A percentile compares a stretch with the other conserved stretches of the same genome.
Evolutionary conservation across 2,329 filamentous ascomycete species (phyloP).

Genomic region (Penicillium sclerotiorum): DNA sequence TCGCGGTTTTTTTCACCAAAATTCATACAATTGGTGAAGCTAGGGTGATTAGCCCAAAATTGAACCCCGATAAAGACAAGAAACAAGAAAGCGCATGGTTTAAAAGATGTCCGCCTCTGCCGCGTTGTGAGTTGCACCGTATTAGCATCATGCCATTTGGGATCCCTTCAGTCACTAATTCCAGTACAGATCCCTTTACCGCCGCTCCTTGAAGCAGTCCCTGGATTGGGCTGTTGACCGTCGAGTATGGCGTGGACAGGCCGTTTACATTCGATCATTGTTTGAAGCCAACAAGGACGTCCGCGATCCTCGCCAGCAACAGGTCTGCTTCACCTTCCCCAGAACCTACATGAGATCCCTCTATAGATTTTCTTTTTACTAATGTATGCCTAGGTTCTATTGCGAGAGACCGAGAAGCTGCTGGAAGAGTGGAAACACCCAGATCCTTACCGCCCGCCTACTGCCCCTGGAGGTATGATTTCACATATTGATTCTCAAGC

Average conservation of each 20-base stretch:
- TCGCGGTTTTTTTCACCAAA: background rate
- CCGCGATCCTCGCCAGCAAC: constrained; percentile 80
- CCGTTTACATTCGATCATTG: constrained; percentile 89
- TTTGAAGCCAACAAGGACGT: constrained; percentile 93
- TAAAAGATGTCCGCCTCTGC: constrained; percentile 42
- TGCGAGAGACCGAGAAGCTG: constrained; percentile 84
- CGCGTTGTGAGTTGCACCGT: constrained; percentile 38
- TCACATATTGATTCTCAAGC: background rate
- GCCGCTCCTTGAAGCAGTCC: constrained; percentile 87
- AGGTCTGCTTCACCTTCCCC: constrained; percentile 58
- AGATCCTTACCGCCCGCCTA: constrained; percentile 86
- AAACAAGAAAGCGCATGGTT: constrained; percentile 5
- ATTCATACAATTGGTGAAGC: too few relatives aligned
- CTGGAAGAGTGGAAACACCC: constrained; percentile 97
- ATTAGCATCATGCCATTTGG: background rate
- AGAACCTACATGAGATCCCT: background rate
- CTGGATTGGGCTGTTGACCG: constrained; percentile 95
- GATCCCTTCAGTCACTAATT: constrained; percentile 5
- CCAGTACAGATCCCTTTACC: constrained; percentile 70
- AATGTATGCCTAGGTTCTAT: constrained; percentile 64
- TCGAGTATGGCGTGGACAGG: constrained; percentile 92
- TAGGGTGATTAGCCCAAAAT: background rate
- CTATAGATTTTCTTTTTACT: background rate
- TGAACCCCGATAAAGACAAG: background rate
- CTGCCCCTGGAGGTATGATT: constrained; percentile 82